Base-by-base conservation (phyloP, 148 eudicot genomes). In the Simmondsia chinensis region DNA sequence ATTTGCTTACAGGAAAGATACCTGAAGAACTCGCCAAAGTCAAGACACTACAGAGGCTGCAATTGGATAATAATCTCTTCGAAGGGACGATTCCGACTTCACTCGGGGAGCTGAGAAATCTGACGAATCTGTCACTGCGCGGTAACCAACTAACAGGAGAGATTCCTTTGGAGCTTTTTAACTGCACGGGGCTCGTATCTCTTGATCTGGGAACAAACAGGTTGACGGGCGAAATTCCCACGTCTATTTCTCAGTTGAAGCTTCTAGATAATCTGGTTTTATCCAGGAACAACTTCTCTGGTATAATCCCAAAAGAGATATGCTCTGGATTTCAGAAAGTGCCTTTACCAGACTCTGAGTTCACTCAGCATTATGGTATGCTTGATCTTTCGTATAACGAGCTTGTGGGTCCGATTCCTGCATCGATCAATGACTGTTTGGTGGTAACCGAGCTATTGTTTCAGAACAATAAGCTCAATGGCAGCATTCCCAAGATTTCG, bases 281-380 rank as follows among this genome's bases (percentile, higher is more conserved):
- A 12, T 74, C 97, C 1, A 33, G 61, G 53, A 89, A 89, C 59
- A 50, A 33, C 25, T 50, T 89, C 14, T 76, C 82, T 21, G 97
- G 97, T 52, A 37, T 61, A 39, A 78, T 89, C 44, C 97, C 97
- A 20, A 65, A 73, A 33, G 94, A 88, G 56, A 77, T 88, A 36
- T 88, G 96, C 65, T 75, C 77, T 1, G 89, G 91, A 9, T 88
- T 83, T 50, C 94, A 77, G 41, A 63, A 70, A 46, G 68, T 66
- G 33, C 70, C 88, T n/a, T 49, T 83, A 44, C 89, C 96, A 7
- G 96, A 88, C 56, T 83, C 96, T 14, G 94, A 80, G 60, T 88
- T 55, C 59, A 48, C 40, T 14, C 97, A 89, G 70, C 97, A 89
- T 54, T 89, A 81, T 32, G 97, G 97, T 14, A 66, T 69, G 97